A percentile compares a stretch with the other conserved stretches of the same genome.
Conservation (phyloP, 2,329 filamentous ascomycete genomes). For the Hypoxylon sp. region DNA sequence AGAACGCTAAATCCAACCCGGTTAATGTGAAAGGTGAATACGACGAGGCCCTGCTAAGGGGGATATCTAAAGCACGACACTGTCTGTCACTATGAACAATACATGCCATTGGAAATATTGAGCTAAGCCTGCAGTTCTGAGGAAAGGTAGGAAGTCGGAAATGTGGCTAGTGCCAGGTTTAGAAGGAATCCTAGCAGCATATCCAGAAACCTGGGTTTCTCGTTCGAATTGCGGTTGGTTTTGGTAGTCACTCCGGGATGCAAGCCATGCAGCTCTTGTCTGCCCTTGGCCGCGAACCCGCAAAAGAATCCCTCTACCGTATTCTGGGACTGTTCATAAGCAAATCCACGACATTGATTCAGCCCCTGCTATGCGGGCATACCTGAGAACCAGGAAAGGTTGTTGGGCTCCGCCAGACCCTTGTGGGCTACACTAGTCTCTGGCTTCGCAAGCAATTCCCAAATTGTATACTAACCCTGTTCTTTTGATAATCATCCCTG, state of each 20-base stretch:
- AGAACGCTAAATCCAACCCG: neutral
- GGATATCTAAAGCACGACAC: neutral
- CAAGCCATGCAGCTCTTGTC: slow-evolving; percentile 26
- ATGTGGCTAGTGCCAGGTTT: slow-evolving; percentile 24
- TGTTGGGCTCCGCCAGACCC: slow-evolving; percentile 31
- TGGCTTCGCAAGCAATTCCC: slow-evolving; percentile 45
- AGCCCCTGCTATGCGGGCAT: slow-evolving; percentile 18
- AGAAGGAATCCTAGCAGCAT: slow-evolving; percentile 44
- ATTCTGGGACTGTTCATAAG: slow-evolving; percentile 11
- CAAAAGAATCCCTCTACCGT: slow-evolving; percentile 10
- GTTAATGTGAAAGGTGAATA: neutral
- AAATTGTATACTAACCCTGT: slow-evolving; percentile 34
- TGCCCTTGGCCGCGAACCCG: slow-evolving; percentile 8
- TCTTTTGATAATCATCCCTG: slow-evolving; percentile 37
- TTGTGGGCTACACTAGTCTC: slow-evolving; percentile 24
- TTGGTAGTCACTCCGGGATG: slow-evolving; percentile 26
- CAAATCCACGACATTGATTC: slow-evolving; percentile 22
- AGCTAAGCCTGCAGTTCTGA: neutral
- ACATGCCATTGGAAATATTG: neutral
- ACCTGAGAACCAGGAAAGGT: slow-evolving; percentile 28
- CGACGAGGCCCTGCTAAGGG: neutral
- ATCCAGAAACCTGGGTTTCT: slow-evolving; percentile 47
- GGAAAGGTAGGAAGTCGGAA: slow-evolving; percentile 7
- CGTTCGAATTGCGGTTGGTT: slow-evolving; percentile 30
- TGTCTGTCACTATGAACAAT: neutral